phyloP scores from a whole-genome alignment of 306 rosid species.

The Vicia sativa region DNA sequence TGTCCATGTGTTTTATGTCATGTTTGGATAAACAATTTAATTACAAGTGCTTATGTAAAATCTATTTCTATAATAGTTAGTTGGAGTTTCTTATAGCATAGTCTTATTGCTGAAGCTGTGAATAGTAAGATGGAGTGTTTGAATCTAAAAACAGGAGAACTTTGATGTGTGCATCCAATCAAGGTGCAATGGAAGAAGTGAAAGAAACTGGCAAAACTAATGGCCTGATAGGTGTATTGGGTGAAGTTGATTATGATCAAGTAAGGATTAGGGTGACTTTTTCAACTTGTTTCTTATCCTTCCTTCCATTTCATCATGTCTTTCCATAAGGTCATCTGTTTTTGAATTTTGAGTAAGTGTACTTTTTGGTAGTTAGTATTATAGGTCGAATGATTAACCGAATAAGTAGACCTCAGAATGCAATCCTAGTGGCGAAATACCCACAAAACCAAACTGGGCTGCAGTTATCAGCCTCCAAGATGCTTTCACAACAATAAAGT shows the following conservation, averaged over 20 bases:
- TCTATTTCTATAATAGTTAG: background rate
- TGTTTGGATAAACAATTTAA: background rate
- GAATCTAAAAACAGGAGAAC: slow-evolving; percentile 82
- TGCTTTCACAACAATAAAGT: no score
- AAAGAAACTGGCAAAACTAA: slow-evolving; percentile 60
- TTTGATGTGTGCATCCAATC: slow-evolving; percentile 78
- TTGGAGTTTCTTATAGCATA: background rate
- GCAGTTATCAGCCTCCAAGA: no score
- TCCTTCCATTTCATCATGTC: slow-evolving; percentile 14
- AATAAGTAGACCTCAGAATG: no score
- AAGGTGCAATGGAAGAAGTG: slow-evolving; percentile 71
- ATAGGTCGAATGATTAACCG: no score
- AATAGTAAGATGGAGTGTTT: slow-evolving; percentile 61
- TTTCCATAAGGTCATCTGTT: slow-evolving; percentile 5
- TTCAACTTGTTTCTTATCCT: slow-evolving; percentile 22
- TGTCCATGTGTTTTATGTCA: background rate
- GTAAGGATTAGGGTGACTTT: slow-evolving; percentile 42
- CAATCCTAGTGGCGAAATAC: no score
- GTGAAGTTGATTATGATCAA: slow-evolving; percentile 58
- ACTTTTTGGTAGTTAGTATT: no score
- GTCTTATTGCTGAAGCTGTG: slow-evolving; percentile 40
- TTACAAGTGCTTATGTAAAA: background rate
- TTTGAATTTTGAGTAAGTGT: slow-evolving; percentile 5
- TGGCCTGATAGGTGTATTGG: slow-evolving; percentile 55
- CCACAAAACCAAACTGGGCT: no score